These are phyloP conservation scores for Elaeis oleifera DNA, from an alignment of 202 grass and related monocot genomes.

Conservation along the genomic window DNA sequence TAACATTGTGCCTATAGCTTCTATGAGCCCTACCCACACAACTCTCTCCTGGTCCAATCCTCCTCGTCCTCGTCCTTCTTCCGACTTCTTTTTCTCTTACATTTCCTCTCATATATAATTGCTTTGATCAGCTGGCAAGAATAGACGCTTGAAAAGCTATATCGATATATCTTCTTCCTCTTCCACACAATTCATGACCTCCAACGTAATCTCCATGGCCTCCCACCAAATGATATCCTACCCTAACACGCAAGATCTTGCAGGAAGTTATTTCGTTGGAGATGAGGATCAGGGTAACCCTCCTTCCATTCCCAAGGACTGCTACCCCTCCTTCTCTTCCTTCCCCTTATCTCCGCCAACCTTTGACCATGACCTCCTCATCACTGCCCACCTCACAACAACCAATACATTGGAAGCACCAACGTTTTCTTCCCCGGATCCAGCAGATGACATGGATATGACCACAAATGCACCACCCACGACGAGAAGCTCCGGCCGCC, in stretches of 20 bases:
- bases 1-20: too few relatives aligned
- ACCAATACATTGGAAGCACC: background rate
- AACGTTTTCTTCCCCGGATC: background rate
- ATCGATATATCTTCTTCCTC: too few relatives aligned
- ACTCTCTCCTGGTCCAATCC: too few relatives aligned
- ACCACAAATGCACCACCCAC: background rate
- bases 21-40: too few relatives aligned
- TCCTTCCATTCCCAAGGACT: constrained; percentile 34
- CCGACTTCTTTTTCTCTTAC: too few relatives aligned
- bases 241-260: background rate
- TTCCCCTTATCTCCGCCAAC: background rate
- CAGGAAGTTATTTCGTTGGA: constrained; percentile 1
- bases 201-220: background rate
- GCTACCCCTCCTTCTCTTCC: background rate
- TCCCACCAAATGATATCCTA: background rate
- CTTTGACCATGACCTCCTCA: background rate
- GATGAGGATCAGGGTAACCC: constrained; percentile 5
- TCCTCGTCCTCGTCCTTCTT: too few relatives aligned
- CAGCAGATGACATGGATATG: background rate
- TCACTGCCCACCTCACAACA: background rate
- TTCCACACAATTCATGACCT: too few relatives aligned
- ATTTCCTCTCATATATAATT: too few relatives aligned
- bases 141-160: too few relatives aligned
- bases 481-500: background rate
- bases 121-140: too few relatives aligned